These are phyloP conservation scores for Umbelopsis ramanniana DNA, from an alignment of 192 early-diverging fungal species.

Conservation along the genomic window DNA sequence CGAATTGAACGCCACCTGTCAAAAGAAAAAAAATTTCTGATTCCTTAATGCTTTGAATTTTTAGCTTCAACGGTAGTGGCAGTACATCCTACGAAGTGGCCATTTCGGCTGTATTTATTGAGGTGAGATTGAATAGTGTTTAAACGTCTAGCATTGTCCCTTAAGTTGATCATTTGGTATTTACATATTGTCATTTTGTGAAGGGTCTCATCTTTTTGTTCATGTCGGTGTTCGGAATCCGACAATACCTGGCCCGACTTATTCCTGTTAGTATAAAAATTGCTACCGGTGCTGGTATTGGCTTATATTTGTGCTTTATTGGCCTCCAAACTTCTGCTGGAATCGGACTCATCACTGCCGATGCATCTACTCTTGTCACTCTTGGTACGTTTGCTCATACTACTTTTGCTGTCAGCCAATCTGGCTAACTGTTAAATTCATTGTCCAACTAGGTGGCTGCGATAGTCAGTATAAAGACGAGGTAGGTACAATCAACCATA, in stretches of 20 bases:
- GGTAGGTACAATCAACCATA: background rate
- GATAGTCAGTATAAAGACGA: background rate
- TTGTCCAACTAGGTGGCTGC: background rate
- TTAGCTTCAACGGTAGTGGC: slow-evolving; percentile 66
- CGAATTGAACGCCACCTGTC: background rate
- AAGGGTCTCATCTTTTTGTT: slow-evolving; percentile 74
- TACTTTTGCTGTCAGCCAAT: too few species aligned
- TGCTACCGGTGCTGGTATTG: slow-evolving; percentile 79
- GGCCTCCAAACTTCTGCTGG: slow-evolving; percentile 81
- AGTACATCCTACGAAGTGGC: slow-evolving; percentile 68
- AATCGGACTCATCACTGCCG: slow-evolving; percentile 71
- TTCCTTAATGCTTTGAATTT: background rate
- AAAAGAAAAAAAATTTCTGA: background rate
- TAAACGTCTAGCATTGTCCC: background rate
- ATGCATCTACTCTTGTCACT: slow-evolving; percentile 68
- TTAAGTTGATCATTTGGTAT: background rate
- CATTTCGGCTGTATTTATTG: slow-evolving; percentile 77
- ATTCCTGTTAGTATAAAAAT: slow-evolving; percentile 75
- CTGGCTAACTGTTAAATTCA: background rate
- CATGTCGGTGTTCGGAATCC: slow-evolving; percentile 75
- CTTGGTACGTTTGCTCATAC: slow-evolving; percentile 47
- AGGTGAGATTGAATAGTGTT: slow-evolving; percentile 27
- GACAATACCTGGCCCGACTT: slow-evolving; percentile 74
- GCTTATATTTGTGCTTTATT: slow-evolving; percentile 80
- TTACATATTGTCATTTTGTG: background rate